Conservation (phyloP, 306 rosid genomes). For the Acmispon strigosus region DNA sequence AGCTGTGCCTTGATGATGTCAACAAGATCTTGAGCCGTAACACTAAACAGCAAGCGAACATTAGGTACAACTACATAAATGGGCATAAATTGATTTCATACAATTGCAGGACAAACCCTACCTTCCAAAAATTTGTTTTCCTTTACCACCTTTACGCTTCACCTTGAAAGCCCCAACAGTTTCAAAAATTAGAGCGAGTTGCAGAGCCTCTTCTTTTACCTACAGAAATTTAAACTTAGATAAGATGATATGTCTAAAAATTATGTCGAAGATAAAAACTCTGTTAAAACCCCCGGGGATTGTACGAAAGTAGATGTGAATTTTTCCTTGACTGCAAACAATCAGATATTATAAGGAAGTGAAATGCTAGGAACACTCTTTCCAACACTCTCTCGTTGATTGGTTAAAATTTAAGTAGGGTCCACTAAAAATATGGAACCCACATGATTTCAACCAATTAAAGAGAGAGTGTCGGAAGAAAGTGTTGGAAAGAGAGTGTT, state of each 20-base stretch:
- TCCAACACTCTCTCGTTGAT: too few species aligned
- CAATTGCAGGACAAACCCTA: slow-evolving; percentile 15
- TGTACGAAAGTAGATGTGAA: neutral
- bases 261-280: neutral
- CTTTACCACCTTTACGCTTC: slow-evolving; percentile 96
- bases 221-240: slow-evolving; percentile 22
- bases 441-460: too few species aligned
- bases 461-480: too few species aligned
- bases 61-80: slow-evolving; percentile 23
- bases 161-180: slow-evolving; percentile 92
- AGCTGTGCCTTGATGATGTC: slow-evolving; percentile 98
- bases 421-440: too few species aligned
- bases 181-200: slow-evolving; percentile 80
- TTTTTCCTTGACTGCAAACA: neutral
- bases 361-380: too few species aligned
- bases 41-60: slow-evolving; percentile 42
- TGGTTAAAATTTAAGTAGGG: too few species aligned
- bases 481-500: too few species aligned
- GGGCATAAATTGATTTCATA: neutral
- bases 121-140: slow-evolving; percentile 93
- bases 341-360: neutral
- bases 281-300: neutral
- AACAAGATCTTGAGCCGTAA: slow-evolving; percentile 91
- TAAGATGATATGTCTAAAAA: neutral
- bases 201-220: slow-evolving; percentile 95